These are phyloP conservation scores for Cymbopogon citratus DNA, from an alignment of 176 grass and related monocot species.

Conservation along the genomic window DNA sequence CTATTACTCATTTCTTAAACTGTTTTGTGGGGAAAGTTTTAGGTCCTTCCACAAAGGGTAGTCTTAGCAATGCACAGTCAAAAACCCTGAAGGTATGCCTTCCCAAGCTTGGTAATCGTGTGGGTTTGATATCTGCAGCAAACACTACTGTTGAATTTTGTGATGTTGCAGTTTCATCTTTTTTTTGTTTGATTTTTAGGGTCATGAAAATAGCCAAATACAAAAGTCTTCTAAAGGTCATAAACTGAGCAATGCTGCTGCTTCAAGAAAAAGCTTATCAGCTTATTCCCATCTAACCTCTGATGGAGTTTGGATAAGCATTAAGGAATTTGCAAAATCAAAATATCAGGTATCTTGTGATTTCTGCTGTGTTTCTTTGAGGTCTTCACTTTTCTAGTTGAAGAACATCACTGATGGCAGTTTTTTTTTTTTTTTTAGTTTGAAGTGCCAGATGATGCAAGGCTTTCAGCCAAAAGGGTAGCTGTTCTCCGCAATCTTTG, in stretches of 20 bases:
- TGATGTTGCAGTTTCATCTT: neutral
- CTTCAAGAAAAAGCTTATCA: conserved; percentile 46
- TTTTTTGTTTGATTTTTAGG: conserved; percentile 33
- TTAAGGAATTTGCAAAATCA: conserved; percentile 71
- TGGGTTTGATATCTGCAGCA: neutral
- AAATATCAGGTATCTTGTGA: conserved; percentile 75
- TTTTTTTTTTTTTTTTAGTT: conserved; percentile 54
- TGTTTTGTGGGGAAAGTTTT: conserved; percentile 71
- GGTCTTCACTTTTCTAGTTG: conserved; percentile 12
- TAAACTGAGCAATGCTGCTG: conserved; percentile 37
- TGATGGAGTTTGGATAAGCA: conserved; percentile 63
- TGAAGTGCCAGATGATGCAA: conserved; percentile 70
- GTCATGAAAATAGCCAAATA: conserved; percentile 37
- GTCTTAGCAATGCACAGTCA: conserved; percentile 23
- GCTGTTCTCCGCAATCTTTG: conserved; percentile 87
- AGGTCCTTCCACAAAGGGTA: conserved; percentile 46
- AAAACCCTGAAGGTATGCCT: conserved; percentile 64
- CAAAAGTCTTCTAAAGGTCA: conserved; percentile 45
- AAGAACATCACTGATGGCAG: conserved; percentile 2
- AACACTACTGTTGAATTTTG: conserved; percentile 3
- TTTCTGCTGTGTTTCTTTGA: conserved; percentile 11
- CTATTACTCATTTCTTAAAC: conserved; percentile 87
- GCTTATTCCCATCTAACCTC: conserved; percentile 55
- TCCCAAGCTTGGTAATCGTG: neutral
- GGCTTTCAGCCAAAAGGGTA: conserved; percentile 51